Evolutionary conservation across 2,329 filamentous ascomycete genomes (phyloP), one percentile per base, ranked within the genome.

Genomic region (Pseudogymnoascus sp.): DNA sequence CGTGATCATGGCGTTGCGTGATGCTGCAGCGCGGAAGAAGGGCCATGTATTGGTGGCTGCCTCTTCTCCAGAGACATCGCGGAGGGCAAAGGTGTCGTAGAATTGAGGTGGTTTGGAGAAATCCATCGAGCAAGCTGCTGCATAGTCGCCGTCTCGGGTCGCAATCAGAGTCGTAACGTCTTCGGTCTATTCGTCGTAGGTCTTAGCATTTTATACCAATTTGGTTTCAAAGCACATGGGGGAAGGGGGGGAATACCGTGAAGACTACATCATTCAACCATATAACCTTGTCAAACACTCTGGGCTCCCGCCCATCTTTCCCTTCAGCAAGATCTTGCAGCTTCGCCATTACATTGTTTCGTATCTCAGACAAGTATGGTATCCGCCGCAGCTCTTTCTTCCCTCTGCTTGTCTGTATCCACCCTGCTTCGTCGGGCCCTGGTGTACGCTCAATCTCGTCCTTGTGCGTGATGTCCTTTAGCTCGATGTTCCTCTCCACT

Each of bases 221-320:
- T 10, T 15, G 23, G 15, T 15, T 5, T 56, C 38, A 38, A 33
- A 63, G 23, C 46, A 37, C 17, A 29, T 10, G 5, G 50, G 37
- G 26, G 10, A 70, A 77, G 66, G 5, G 50, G 37, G 26, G 10
- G 70, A 77, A 66, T 72, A 84, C 83, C 68, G 78, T 80, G 67
- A 87, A 88, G 1, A 86, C 78, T 15, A 88, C 83, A 68, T 88
- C 85, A 66, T 88, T 87, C 40, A 88, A 71, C 69, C 86, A 88
- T 21, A 88, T 72, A 17, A 88, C 76, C 68, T 79, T 83, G 67
- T 87, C 84, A 69, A 86, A 73, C 29, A 29, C 60, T 37, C 46
- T 38, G 29, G 50, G 9, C 67, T 75, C n/a, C 78, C 72, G 3
- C 84, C 85, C 61, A 80, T 72, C 19, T 75, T 73, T 9, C 77